A percentile compares a stretch with the other conserved stretches of the same genome.
phyloP scores from a whole-genome alignment of 1,284 basidiomycete species.

The Sanghuangporus baumii region DNA sequence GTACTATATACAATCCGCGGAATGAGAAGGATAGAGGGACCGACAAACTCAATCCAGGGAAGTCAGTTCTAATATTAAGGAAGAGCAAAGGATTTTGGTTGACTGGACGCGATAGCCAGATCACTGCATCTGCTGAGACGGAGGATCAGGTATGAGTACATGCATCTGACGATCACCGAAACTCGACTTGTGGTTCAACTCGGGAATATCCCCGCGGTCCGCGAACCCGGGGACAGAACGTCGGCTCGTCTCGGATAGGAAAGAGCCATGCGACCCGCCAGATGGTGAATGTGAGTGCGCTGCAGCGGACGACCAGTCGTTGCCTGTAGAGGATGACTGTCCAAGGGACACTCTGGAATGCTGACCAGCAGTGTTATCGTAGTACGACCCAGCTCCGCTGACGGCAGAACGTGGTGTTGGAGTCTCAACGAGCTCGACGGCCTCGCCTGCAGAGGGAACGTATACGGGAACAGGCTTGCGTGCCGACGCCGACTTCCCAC shows the following conservation, averaged over 20 bases:
- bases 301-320: slow-evolving; percentile 16
- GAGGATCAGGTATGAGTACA: slow-evolving; percentile 15
- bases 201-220: slow-evolving; percentile 7
- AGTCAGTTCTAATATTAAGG: too few species aligned
- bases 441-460: slow-evolving; percentile 12
- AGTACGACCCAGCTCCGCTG: neutral
- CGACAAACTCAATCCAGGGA: too few species aligned
- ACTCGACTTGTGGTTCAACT: slow-evolving; percentile 17
- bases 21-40: too few species aligned
- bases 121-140: slow-evolving; percentile 12
- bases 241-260: neutral
- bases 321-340: slow-evolving; percentile 1
- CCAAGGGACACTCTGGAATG: slow-evolving; percentile 1
- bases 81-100: too few species aligned
- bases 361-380: neutral
- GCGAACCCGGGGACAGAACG: neutral
- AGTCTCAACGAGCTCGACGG: slow-evolving; percentile 13
- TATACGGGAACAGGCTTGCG: slow-evolving; percentile 16
- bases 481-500: slow-evolving; percentile 10
- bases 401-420: slow-evolving; percentile 3
- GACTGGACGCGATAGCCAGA: neutral
- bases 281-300: slow-evolving; percentile 14
- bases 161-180: slow-evolving; percentile 19
- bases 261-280: slow-evolving; percentile 7
- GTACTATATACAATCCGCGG: too few species aligned